A percentile compares a stretch with the other conserved stretches of the same genome.
Evolutionary conservation across 345 rosid species (phyloP).

Genomic region (Citrus australasica): DNA sequence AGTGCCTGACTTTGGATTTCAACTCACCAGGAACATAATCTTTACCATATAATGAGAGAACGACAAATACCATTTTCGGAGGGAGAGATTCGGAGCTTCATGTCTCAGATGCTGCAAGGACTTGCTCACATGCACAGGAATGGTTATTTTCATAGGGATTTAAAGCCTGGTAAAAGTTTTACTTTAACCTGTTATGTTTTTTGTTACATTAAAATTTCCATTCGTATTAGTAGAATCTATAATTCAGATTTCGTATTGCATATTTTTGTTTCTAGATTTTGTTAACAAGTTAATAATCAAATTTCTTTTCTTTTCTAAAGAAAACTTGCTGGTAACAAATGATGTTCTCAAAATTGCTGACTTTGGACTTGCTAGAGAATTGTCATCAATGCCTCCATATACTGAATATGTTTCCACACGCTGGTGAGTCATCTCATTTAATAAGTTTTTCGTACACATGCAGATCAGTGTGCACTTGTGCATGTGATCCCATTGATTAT

Average conservation of each 20-base stretch:
- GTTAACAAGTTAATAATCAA: slow-evolving; percentile 11
- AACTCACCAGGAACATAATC: slow-evolving; percentile 62
- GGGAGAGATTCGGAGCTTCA: slow-evolving; percentile 64
- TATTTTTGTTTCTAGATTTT: slow-evolving; percentile 3
- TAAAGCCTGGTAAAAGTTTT: slow-evolving; percentile 75
- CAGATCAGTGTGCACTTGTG: not conserved
- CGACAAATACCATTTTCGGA: slow-evolving; percentile 62
- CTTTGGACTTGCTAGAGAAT: slow-evolving; percentile 96
- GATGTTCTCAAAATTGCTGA: slow-evolving; percentile 86
- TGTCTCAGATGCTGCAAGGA: slow-evolving; percentile 87
- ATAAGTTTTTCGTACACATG: not conserved
- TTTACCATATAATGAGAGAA: slow-evolving; percentile 82
- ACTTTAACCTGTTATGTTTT: not conserved
- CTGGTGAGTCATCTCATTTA: slow-evolving; percentile 48
- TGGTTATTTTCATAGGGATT: slow-evolving; percentile 86
- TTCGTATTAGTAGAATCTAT: not conserved
- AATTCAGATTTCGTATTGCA: slow-evolving; percentile 3
- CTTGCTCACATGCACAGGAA: slow-evolving; percentile 85
- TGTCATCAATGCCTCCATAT: slow-evolving; percentile 84
- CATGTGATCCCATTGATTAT: not conserved
- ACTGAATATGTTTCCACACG: slow-evolving; percentile 98
- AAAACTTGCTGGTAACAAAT: slow-evolving; percentile 85
- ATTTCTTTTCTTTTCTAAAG: slow-evolving; percentile 28
- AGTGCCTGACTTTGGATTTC: slow-evolving; percentile 11
- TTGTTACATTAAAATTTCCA: not conserved